phyloP scores from a whole-genome alignment of 306 rosid species.

The Acmispon strigosus region DNA sequence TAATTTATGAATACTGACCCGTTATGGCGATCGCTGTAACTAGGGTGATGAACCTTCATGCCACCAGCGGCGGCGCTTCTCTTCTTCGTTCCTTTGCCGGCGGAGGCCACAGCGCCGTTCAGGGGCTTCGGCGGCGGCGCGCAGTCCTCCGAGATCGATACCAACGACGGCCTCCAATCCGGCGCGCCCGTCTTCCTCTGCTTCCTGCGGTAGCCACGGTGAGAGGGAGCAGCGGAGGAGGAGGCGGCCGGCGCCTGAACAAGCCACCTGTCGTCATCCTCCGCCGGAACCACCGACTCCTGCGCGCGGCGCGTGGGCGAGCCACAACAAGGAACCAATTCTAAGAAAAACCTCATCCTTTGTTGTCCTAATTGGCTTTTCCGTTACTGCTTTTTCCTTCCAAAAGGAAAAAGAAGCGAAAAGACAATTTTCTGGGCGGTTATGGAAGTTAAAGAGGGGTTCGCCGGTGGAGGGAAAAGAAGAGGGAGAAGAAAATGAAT shows the following conservation, averaged over 20 bases:
- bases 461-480: not conserved
- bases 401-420: not conserved
- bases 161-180: constrained; percentile 62
- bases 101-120: not conserved
- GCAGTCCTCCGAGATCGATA: constrained; percentile 48
- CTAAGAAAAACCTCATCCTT: constrained; percentile 44
- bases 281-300: not conserved
- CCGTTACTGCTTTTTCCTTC: too few relatives aligned
- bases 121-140: not conserved
- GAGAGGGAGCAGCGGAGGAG: not conserved
- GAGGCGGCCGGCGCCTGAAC: not conserved
- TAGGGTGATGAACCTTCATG: constrained; percentile 11
- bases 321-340: constrained; percentile 44
- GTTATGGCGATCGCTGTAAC: constrained; percentile 24
- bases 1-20: constrained; percentile 33
- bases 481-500: not conserved
- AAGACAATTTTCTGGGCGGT: too few relatives aligned
- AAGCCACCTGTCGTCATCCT: constrained; percentile 29
- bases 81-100: constrained; percentile 9
- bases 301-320: not conserved
- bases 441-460: not conserved
- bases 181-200: not conserved
- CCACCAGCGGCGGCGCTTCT: not conserved
- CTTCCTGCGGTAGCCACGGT: not conserved
- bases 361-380: not conserved